Base-by-base conservation (phyloP, 2,329 filamentous ascomycete genomes). In the Cordyceps tenuipes region DNA sequence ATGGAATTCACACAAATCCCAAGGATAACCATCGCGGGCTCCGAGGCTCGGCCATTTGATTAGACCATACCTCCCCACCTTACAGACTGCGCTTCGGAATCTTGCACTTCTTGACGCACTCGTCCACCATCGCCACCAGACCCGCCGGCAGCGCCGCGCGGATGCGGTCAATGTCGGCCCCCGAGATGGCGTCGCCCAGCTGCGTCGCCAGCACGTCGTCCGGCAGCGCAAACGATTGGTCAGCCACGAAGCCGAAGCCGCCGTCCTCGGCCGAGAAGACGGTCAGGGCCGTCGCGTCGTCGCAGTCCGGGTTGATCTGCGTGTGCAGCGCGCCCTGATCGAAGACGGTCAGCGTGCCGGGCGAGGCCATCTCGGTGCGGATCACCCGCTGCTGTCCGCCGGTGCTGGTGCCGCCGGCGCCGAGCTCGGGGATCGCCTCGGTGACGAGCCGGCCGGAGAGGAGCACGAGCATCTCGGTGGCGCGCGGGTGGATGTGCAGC, bases 291-390 rank as follows among this genome's bases (percentile, higher is more conserved):
- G 76, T 72, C 59, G 77, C 78, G 41, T 75, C 69, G 48, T 75
- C 72, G 69, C 82, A 84, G 64, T 77, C 72, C 1, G 81, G 80
- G 72, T 84, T 85, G 69, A 76, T 82, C 66, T 83, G 79, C 8
- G 76, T 79, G 70, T 85, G 82, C 23, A 83, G 67, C 6, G 76
- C 74, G 29, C 82, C 82, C 67, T 78, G 76, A 65, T 78, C 80
- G 71, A 83, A 83, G 52, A 79, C 75, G 3, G 78, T 80, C 71
- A 81, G 78, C 69, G 79, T 75, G 68, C 75, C 75, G 62, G 72
- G 68, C 12, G 29, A 29, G 3, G 64, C 65, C 44, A 83, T 68
- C 55, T 71, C 72, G 61, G 72, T 68, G 65, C 70, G 69, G 59
- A 79, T 78, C 48, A 77, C 75, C 64, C 78, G 72, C 23, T 29